A percentile compares a stretch with the other conserved stretches of the same genome.
These are phyloP conservation scores for Stenocarpella maydis DNA, from an alignment of 2,329 filamentous ascomycete species.

Conservation along the genomic window DNA sequence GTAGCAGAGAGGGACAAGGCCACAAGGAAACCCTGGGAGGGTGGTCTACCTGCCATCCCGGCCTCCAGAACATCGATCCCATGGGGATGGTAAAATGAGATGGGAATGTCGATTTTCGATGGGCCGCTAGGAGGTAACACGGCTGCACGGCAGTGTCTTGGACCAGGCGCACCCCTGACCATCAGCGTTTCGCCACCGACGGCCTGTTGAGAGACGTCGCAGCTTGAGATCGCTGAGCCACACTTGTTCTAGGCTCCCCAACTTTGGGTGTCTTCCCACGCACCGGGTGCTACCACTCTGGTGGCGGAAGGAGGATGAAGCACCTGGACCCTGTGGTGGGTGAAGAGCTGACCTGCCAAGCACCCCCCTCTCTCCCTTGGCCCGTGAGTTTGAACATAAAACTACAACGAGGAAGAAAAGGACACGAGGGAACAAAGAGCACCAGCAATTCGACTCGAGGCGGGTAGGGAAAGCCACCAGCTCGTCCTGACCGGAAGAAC, in stretches of 20 bases:
- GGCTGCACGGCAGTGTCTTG: constrained; percentile 29
- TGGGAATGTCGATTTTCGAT: constrained; percentile 35
- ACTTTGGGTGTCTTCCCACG: neutral
- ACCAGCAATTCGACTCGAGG: neutral
- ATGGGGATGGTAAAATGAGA: constrained; percentile 33
- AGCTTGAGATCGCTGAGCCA: constrained; percentile 36
- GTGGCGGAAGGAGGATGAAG: neutral
- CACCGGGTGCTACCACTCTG: constrained; percentile 7
- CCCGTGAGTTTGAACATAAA: too few relatives aligned
- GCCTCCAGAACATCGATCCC: constrained; percentile 30
- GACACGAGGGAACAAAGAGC: neutral
- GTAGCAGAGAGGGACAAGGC: constrained; percentile 6
- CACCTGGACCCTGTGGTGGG: neutral
- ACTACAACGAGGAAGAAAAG: neutral
- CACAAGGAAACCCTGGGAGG: constrained; percentile 7
- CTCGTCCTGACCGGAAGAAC: neutral
- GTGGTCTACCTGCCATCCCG: constrained; percentile 22
- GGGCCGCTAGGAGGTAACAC: constrained; percentile 19
- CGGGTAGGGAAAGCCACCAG: too few relatives aligned
- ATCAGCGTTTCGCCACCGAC: constrained; percentile 33
- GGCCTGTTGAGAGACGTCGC: constrained; percentile 17
- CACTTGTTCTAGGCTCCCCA: constrained; percentile 38
- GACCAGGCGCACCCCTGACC: constrained; percentile 29
- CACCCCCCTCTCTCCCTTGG: neutral
- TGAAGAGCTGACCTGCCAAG: neutral